Base-by-base conservation (phyloP, 371 early-diverging fungal species). In the Capillidium rhysosporum region DNA sequence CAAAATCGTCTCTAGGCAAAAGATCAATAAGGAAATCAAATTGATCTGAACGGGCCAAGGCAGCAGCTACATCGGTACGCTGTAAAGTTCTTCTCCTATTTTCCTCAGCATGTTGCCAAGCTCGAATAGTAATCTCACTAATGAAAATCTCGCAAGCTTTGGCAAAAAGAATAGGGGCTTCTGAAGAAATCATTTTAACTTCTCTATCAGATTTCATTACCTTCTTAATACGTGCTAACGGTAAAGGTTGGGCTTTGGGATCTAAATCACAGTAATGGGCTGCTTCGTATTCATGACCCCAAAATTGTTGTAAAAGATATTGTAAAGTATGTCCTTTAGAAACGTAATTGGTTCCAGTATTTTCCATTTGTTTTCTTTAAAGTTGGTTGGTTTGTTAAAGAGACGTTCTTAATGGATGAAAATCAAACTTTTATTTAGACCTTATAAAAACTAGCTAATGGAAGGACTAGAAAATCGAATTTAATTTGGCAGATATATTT, bases 191-290 rank as follows among this genome's bases (percentile, higher is more conserved):
- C 65, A 84, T 84, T 74, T 90, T 92, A 24, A 92, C 93, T 59
- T 97, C 97, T 51, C 93, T 92, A 65, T 99, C 99, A 1, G 90
- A 83, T 68, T 99, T 99, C 99, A 99, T 99, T 40, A 99, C 92
- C 63, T 98, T 92, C 64, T 99, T 99, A 59, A 99, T 96, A 38
- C 99, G 70, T n/a, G 99, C 99, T 45, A 99, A 67, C 9, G 99
- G 99, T 57, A 99, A 66, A 25, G 82, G 77, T 60, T 98, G 90
- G 34, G 40, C n/a, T 40, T 52, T 52, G 28, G 52, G 52, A 40
- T 52, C 52, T n/a, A 52, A 25, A 24, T 52, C 41, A 40, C 39
- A 39, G n/a, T 18, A 40, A 23, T 52, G 52, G 5, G 52, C 39
- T 2, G 39, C 41, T 23, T 40, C 40, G 24, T 40, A 40, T 18